Conservation (phyloP, 331 rosid species). For the Arachis monticola region DNA sequence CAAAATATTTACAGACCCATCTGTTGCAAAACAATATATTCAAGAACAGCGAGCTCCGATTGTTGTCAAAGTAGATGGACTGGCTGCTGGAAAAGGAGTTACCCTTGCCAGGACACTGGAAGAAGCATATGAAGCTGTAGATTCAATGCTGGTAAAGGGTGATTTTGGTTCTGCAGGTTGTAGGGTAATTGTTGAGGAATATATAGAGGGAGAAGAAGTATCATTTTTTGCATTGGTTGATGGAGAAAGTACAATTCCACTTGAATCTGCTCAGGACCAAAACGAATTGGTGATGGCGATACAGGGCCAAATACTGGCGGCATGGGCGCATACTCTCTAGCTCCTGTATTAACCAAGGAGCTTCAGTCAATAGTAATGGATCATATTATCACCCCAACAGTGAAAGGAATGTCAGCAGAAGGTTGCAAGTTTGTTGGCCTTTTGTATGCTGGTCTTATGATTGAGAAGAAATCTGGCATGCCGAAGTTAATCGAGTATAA, state of each 20-base stretch:
- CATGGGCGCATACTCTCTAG: constrained; percentile 98
- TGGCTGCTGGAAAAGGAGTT: constrained; percentile 98
- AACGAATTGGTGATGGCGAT: constrained; percentile 92
- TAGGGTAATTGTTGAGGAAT: constrained; percentile 82
- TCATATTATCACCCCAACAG: constrained; percentile 86
- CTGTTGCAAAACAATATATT: constrained; percentile 82
- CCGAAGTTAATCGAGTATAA: constrained; percentile 96
- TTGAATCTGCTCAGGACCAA: constrained; percentile 99
- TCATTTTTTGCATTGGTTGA: constrained; percentile 93
- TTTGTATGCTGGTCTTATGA: constrained; percentile 93
- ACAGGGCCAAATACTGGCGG: constrained; percentile 98
- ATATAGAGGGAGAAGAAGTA: constrained; percentile 92
- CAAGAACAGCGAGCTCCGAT: constrained; percentile 84
- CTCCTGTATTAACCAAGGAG: constrained; percentile 81
- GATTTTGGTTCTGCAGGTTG: constrained; percentile 90
- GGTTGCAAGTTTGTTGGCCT: constrained; percentile 96
- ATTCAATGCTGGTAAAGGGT: constrained; percentile 86
- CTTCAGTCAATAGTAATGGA: constrained; percentile 82
- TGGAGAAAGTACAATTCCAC: constrained; percentile 89
- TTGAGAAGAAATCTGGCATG: constrained; percentile 89
- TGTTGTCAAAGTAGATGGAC: constrained; percentile 90
- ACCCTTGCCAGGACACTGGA: constrained; percentile 75
- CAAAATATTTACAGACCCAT: constrained; percentile 71
- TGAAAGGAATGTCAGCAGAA: constrained; percentile 91
- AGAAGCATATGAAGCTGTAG: constrained; percentile 90